These are phyloP conservation scores for Plenodomus tracheiphilus DNA, from an alignment of 2,329 filamentous ascomycete genomes.

Conservation along the genomic window DNA sequence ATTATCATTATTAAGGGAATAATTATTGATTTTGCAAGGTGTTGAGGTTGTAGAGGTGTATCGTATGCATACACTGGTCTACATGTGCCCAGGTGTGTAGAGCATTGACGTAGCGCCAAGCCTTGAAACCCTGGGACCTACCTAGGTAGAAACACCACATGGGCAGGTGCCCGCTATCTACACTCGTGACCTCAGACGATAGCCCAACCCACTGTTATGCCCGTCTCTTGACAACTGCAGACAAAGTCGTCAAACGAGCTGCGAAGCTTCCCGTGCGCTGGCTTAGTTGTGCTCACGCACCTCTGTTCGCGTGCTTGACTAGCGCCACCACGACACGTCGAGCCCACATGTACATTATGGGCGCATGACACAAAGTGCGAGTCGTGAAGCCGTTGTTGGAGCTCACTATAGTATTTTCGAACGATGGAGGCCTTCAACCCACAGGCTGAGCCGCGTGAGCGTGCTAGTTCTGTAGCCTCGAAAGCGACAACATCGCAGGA, in stretches of 20 bases:
- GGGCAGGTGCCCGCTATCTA: background rate
- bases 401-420: background rate
- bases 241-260: background rate
- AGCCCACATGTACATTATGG: background rate
- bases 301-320: background rate
- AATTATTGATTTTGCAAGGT: too few relatives aligned
- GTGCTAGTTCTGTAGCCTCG: conserved; percentile 27
- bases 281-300: background rate
- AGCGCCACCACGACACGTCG: background rate
- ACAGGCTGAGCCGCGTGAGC: conserved; percentile 26
- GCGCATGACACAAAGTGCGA: background rate
- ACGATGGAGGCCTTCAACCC: conserved; percentile 27
- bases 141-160: background rate
- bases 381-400: background rate
- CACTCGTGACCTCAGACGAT: background rate
- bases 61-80: too few relatives aligned
- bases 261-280: background rate
- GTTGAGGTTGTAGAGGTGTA: too few relatives aligned
- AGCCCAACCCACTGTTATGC: background rate
- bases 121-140: background rate
- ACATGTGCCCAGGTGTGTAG: background rate
- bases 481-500: conserved; percentile 30
- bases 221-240: too few relatives aligned
- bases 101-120: background rate
- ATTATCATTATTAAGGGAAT: background rate